Conservation (phyloP, 352 stramenopile genomes). For the Stephanocyclus meneghinianus region DNA sequence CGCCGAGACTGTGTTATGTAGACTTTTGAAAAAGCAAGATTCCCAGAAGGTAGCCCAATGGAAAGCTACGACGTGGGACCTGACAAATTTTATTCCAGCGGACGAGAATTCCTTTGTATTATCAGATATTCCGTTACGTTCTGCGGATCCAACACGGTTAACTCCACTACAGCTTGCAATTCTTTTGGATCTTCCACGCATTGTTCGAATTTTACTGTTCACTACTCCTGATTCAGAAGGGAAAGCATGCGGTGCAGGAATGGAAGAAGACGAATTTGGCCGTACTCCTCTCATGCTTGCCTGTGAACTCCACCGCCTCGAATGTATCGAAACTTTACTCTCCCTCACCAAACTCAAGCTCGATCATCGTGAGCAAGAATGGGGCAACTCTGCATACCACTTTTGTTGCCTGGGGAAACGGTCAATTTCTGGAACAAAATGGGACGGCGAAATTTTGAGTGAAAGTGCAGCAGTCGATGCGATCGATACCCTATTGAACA, state of each 20-base stretch:
- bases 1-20: slow-evolving; percentile 30
- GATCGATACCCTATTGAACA: slow-evolving; percentile 30
- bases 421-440: not conserved
- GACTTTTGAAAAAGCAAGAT: slow-evolving; percentile 34
- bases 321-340: slow-evolving; percentile 42
- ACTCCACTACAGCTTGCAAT: slow-evolving; percentile 42
- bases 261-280: slow-evolving; percentile 28
- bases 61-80: slow-evolving; percentile 14
- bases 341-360: slow-evolving; percentile 25
- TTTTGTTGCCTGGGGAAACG: slow-evolving; percentile 31
- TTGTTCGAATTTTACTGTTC: slow-evolving; percentile 19
- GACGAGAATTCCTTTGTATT: not conserved
- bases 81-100: slow-evolving; percentile 14
- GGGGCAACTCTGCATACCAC: slow-evolving; percentile 41
- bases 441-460: not conserved
- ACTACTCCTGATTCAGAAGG: not conserved
- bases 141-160: slow-evolving; percentile 24
- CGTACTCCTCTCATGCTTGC: slow-evolving; percentile 48
- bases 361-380: slow-evolving; percentile 32
- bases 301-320: slow-evolving; percentile 39
- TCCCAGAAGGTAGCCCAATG: slow-evolving; percentile 8
- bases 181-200: slow-evolving; percentile 30
- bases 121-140: slow-evolving; percentile 3
- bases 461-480: slow-evolving; percentile 17
- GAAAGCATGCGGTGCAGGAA: not conserved